Base-by-base conservation (phyloP, 225 moss, liverwort and hornwort genomes). In the Straminergon stramineum region DNA sequence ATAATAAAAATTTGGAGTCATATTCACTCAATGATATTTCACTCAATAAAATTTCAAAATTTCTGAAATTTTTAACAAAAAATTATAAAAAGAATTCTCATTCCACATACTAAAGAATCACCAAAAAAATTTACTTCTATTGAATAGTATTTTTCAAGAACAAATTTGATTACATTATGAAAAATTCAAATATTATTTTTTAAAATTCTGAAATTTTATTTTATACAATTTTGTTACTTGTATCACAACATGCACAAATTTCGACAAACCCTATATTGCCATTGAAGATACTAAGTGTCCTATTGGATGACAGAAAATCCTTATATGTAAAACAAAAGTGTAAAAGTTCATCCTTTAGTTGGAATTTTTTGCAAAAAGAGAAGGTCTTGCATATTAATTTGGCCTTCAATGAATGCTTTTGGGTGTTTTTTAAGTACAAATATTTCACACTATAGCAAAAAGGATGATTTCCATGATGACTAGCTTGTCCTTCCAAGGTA, bases 111-210 rank as follows among this genome's bases (percentile, higher is more conserved):
- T 18, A 32, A 32, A 32, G 26, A 26, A 60, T 11, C 60, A 32
- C 2, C 2, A 1, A 31, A 32, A 65, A 31, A 65, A 17, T 34
- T 23, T 13, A 39, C 11, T 70, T 23, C 39, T 24, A 23, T 14
- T n/a, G 2, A 12, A 22, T 6, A 0, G 0, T 8, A 10, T 19
- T 67, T 34, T n/a, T 69, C 24, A 70, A 3, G 0, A 6, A 68
- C 1, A 39, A 24, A 24, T 39, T 13, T 24, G 24, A 70, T 13
- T 70, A 13, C 7, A 39, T 23, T 39, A 23, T 70, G 5, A 35
- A 64, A 17, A 64, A 64, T 65, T 65, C 32, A 17, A 65, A 15
- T 32, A 31, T 63, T 63, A 5, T 67, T 28, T 34, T 2, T 34
- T 20, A 68, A n/a, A 13, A 10, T 17, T 4, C n/a, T 63, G 15